Conservation (phyloP, 225 moss, liverwort and hornwort genomes). For the Asterella californica region DNA sequence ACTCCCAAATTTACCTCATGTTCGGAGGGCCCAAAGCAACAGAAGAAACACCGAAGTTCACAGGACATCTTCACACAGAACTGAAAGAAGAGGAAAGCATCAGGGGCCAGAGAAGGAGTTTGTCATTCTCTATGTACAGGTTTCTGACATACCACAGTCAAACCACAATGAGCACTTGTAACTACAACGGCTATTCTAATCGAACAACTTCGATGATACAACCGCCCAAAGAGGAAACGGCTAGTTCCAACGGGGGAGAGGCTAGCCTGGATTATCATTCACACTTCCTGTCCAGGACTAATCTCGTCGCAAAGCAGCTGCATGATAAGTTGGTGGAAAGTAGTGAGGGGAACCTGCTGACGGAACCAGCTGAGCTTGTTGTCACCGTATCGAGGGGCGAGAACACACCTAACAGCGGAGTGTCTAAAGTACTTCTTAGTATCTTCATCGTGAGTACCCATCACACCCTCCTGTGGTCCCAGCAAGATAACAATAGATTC, state of each 20-base stretch:
- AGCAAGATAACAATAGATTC: not conserved
- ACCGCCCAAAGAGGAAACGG: not conserved
- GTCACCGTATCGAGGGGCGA: constrained; percentile 80
- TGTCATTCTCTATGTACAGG: not conserved
- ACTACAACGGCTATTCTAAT: not conserved
- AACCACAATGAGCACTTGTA: not conserved
- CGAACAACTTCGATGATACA: not conserved
- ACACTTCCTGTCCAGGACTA: not conserved
- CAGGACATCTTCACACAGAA: not conserved
- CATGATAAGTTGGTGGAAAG: not conserved
- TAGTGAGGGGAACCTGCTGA: constrained; percentile 50
- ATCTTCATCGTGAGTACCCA: constrained; percentile 84
- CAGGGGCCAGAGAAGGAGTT: too few relatives aligned
- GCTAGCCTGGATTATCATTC: not conserved
- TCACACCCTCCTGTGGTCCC: constrained; percentile 67
- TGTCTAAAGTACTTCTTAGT: constrained; percentile 70
- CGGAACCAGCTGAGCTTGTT: constrained; percentile 83
- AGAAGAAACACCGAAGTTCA: not conserved
- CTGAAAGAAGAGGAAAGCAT: not conserved
- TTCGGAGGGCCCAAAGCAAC: not conserved
- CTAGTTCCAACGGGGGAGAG: not conserved
- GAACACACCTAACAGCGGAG: constrained; percentile 62
- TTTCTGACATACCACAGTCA: not conserved
- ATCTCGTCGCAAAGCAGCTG: too few relatives aligned
- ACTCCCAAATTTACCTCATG: not conserved